Evolutionary conservation across 805 yeast species (phyloP), one percentile per base, ranked within the genome.

Genomic region (Hermanozyma aechmeae): DNA sequence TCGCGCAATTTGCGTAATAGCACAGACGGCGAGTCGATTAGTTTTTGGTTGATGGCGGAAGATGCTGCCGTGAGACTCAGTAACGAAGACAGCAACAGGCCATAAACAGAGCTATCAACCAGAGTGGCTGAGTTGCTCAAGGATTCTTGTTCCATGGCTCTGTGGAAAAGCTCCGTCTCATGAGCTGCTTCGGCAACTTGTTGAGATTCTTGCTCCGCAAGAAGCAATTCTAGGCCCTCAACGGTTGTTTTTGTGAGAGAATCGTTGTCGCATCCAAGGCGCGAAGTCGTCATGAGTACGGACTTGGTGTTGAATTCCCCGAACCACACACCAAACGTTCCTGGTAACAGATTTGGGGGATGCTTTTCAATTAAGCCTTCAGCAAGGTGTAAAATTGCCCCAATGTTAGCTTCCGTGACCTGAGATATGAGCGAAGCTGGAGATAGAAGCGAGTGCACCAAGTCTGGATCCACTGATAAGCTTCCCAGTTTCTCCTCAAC

Each of bases 51-150:
- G 20, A 58, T 34, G 10, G 54, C 38, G 3, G 58, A 39, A 1
- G 62, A 44, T 1, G 54, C 50, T 1, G 56, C 48, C 11, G 50
- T 40, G 12, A 61, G 38, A 18, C 56, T 56, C 6, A 53, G 37
- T 11, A 48, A 22, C 7, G 63, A 57, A 1, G 67, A 59, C 4
- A 64, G 45, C n/a, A 57, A 43, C 52, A 54, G 51, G 14, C n/a
- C n/a, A n/a, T n/a, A n/a, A n/a, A n/a, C n/a, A n/a, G n/a, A n/a
- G n/a, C 43, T 42, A 5, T 15, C 21, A 3, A 20, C 8, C 19
- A 42, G 36, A n/a, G 35, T 35, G 13, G 42, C 32, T 4, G 37
- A 8, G 33, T 41, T 8, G 48, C 41, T 12, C 50, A 35, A 12
- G 52, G 53, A 25, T 54, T 60, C 26, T 40, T 45, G 45, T 13